These are phyloP conservation scores for Nemania sp. DNA, from an alignment of 2,329 filamentous ascomycete genomes.

Conservation along the genomic window DNA sequence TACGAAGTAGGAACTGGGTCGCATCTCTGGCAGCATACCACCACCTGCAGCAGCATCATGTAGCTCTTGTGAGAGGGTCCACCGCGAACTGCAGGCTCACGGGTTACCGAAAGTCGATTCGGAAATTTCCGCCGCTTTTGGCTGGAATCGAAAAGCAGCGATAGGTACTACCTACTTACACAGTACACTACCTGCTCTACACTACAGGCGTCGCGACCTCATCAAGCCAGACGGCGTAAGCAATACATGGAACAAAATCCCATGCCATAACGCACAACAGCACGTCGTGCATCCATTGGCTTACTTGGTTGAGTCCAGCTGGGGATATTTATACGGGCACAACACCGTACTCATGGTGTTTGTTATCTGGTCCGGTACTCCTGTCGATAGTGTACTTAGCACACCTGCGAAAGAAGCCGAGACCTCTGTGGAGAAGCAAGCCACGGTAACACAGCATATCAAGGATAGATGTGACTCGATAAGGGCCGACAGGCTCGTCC, in stretches of 20 bases:
- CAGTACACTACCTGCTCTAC: too few species aligned
- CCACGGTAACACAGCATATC: slow-evolving; percentile 17
- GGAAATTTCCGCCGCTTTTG: slow-evolving; percentile 17
- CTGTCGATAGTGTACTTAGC: slow-evolving; percentile 16
- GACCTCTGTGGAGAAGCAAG: slow-evolving; percentile 20
- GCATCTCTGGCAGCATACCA: too few species aligned
- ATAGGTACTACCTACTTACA: not conserved
- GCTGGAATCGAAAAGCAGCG: not conserved
- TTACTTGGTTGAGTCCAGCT: too few species aligned
- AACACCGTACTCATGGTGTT: too few species aligned
- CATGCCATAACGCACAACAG: too few species aligned
- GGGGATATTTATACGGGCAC: too few species aligned
- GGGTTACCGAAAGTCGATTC: not conserved
- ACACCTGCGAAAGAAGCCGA: slow-evolving; percentile 15
- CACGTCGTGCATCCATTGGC: too few species aligned
- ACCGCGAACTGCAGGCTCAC: not conserved
- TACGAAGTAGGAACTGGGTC: too few species aligned
- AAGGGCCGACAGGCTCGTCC: slow-evolving; percentile 2
- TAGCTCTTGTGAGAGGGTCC: not conserved
- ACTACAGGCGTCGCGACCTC: too few species aligned
- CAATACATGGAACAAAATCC: too few species aligned
- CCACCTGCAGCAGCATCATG: not conserved
- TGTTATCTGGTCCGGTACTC: not conserved
- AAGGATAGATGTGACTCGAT: slow-evolving; percentile 18
- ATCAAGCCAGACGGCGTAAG: too few species aligned